Evolutionary conservation across 139 green algal species (phyloP), one percentile per base, ranked within the genome.

Genomic region (Desmodesmus armatus): DNA sequence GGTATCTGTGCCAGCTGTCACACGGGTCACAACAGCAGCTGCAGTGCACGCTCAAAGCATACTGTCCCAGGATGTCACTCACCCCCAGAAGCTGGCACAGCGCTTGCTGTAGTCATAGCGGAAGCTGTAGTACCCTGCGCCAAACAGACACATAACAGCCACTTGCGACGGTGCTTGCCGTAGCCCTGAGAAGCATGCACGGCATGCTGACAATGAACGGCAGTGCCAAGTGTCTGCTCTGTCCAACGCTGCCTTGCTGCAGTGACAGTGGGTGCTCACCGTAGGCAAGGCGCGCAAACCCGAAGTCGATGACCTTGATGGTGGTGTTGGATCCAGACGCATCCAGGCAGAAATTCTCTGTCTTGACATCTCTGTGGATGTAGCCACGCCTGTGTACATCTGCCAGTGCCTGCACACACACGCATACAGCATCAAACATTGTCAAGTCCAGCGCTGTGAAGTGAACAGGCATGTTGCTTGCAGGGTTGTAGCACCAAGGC

Each of bases 361-460:
- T 82, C 55, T 82, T 82, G 23, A 82, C 76, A 41, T 82, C 76
- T 23, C 49, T 63, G 66, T 82, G 76, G 25, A 82, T 72, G 35
- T 43, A 55, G 25, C 76, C 76, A 11, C 9, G 29, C 5, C 37
- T 33, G 60, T 82, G 76, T 13, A 82, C 40, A 3, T 53, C 35
- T 37, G 76, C 76, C 53, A 82, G 55, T 9, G 76, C 53, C 76
- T 82, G 76, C 27, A 58, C 60, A 69, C 6, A 39, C 3, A 39
- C 60, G 9, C 13, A 13, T 31, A 9, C 3, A 25, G 60, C 60
- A 69, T 23, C 60, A n/a, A 31, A 3, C 60, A 23, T n/a, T 65
- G 55, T 27, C 55, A 65, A 33, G 25, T 33, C 55, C 29, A 33
- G 3, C 25, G 25, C 29, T 13, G 55, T 13, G 2, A 65, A 27